Evolutionary conservation across 2,329 filamentous ascomycete species (phyloP).

Genomic region (Phyllosticta citrichinensis): DNA sequence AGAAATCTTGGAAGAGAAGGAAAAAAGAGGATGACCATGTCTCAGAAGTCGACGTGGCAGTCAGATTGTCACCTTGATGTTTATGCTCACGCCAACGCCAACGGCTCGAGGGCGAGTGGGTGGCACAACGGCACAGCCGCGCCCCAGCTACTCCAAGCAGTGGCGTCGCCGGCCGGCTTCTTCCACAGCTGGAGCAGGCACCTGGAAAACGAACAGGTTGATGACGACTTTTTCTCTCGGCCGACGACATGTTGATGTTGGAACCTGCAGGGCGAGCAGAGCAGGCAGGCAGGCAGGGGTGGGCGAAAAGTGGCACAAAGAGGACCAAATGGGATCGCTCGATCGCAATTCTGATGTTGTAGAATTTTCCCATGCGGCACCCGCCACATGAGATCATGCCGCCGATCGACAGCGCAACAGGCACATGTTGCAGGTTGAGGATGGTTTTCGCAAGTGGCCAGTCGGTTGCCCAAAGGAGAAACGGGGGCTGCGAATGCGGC

Average conservation of each 20-base stretch:
- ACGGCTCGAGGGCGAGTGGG: neutral
- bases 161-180: neutral
- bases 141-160: neutral
- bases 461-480: neutral
- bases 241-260: neutral
- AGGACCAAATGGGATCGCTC: neutral
- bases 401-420: neutral
- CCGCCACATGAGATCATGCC: slow-evolving; percentile 9
- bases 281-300: neutral
- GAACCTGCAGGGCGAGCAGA: too few relatives aligned
- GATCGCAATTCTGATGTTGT: slow-evolving; percentile 5
- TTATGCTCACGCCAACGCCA: neutral
- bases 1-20: neutral
- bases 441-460: neutral
- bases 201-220: neutral
- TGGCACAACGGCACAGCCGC: neutral
- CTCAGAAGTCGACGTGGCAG: neutral
- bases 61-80: neutral
- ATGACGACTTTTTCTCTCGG: neutral
- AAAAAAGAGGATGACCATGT: neutral
- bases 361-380: neutral
- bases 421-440: neutral
- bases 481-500: neutral
- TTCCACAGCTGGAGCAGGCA: neutral
- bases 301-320: neutral